Evolutionary conservation across 768 basidiomycete genomes (phyloP), one percentile per base, ranked within the genome.

Genomic region (Kwoniella sp.): DNA sequence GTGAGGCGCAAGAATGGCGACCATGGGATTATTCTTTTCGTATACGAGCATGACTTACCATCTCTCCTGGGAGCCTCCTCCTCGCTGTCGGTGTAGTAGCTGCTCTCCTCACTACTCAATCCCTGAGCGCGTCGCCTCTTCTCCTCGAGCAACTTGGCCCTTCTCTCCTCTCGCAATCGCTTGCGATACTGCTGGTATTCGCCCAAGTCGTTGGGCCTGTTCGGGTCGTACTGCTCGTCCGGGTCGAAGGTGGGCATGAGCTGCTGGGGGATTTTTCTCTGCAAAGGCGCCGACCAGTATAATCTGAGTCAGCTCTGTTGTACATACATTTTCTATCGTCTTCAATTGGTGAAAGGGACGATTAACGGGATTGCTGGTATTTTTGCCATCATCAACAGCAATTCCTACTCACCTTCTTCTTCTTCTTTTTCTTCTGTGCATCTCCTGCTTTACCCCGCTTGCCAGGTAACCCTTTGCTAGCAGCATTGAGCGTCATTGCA

Each of bases 161-260:
- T 47, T 15, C 63, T 63, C 57, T 80, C 79, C 55, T 74, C 79
- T n/a, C 73, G 55, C 26, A 73, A 31, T 25, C 70, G 65, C 61
- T 74, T 74, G 23, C 79, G 52, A 55, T 78, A 80, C n/a, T 64
- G 61, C 59, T 74, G 74, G 52, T 75, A 80, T 65, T 77, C 75
- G 51, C 75, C 74, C 12, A 80, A 63, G 50, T 80, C 79, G 55
- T 80, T 80, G 0, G 79, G 79, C 65, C 75, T 60, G 55, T 76
- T 74, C 11, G 79, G 79, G 50, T 80, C 76, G 52, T 80, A 80
- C 56, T 71, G 69, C 53, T 80, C 79, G n/a, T 77, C 73, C 2
- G 79, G 79, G 31, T 75, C 68, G 55, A 80, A 80, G 9, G 63
- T 66, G 8, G 76, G 73, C 12, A 73, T 66, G 41, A 69, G 57